Conservation (phyloP, 2,329 filamentous ascomycete genomes). For the Botrytis elliptica region DNA sequence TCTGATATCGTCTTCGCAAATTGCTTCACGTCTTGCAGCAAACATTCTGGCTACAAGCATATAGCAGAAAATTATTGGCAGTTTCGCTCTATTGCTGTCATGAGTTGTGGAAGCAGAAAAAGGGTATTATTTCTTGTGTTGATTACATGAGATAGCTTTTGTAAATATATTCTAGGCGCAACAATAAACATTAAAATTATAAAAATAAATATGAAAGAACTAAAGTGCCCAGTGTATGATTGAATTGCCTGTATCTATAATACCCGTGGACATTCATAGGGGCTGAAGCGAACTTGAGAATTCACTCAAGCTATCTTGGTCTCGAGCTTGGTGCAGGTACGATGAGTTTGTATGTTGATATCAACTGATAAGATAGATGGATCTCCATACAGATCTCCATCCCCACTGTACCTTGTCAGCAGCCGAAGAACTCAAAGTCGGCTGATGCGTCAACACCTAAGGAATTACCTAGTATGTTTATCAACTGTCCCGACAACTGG, state of each 20-base stretch:
- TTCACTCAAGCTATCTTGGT: background rate
- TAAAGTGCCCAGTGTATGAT: background rate
- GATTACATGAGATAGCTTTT: slow-evolving; percentile 18
- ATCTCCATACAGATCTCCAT: background rate
- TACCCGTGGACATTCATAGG: background rate
- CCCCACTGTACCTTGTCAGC: background rate
- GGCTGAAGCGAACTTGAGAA: background rate
- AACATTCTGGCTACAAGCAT: slow-evolving; percentile 20
- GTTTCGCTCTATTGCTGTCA: slow-evolving; percentile 20
- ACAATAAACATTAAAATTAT: slow-evolving; percentile 12
- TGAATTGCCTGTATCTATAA: background rate
- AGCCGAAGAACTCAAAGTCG: background rate
- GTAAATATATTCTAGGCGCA: slow-evolving; percentile 18
- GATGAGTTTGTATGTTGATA: background rate
- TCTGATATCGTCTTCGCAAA: slow-evolving; percentile 5
- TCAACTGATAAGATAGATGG: background rate
- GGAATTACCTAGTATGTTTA: background rate
- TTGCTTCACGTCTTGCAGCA: slow-evolving; percentile 14
- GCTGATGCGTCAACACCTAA: background rate
- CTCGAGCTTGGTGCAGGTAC: background rate
- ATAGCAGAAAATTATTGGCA: slow-evolving; percentile 20
- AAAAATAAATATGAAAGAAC: background rate
- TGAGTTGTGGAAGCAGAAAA: slow-evolving; percentile 11
- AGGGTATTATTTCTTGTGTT: slow-evolving; percentile 16
- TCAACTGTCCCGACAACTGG: background rate